Percentiles rank a stretch among this genome's conserved stretches.
Conservation (phyloP, 179 eudicot species). For the Silene noctiflora region DNA sequence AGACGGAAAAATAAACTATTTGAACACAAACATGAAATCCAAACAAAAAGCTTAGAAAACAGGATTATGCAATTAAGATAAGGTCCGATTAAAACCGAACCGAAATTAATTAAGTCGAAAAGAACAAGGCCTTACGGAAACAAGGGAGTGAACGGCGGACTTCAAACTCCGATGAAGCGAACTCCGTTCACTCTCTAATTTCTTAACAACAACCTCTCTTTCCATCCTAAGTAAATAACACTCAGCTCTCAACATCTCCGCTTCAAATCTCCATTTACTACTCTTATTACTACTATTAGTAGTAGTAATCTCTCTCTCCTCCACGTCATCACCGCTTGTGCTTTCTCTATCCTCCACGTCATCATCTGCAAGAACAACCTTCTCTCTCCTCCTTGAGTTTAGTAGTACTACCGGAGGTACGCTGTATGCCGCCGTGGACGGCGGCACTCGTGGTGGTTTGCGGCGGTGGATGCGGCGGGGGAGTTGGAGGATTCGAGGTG, state of each 20-base stretch:
- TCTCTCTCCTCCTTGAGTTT: conserved; percentile 28
- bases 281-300: not conserved
- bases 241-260: conserved; percentile 82
- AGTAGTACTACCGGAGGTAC: conserved; percentile 41
- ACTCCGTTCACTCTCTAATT: conserved; percentile 52
- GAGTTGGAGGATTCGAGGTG: conserved; percentile 71
- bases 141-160: conserved; percentile 58
- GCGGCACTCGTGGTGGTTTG: conserved; percentile 28
- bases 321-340: conserved; percentile 13
- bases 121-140: conserved; percentile 43
- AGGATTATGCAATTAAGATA: not conserved
- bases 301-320: conserved; percentile 24
- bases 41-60: too few species aligned
- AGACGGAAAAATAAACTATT: too few species aligned
- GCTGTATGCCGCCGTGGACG: conserved; percentile 20
- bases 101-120: not conserved
- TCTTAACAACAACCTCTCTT: conserved; percentile 56
- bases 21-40: too few species aligned
- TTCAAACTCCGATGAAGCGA: conserved; percentile 49
- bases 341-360: conserved; percentile 24
- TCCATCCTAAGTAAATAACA: conserved; percentile 75
- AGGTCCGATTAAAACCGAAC: not conserved
- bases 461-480: conserved; percentile 60
- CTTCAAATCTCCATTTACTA: conserved; percentile 72
- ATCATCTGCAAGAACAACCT: conserved; percentile 1